Base-by-base conservation (phyloP, 228 moss, liverwort and hornwort genomes). In the Sphagnum magellanicum region DNA sequence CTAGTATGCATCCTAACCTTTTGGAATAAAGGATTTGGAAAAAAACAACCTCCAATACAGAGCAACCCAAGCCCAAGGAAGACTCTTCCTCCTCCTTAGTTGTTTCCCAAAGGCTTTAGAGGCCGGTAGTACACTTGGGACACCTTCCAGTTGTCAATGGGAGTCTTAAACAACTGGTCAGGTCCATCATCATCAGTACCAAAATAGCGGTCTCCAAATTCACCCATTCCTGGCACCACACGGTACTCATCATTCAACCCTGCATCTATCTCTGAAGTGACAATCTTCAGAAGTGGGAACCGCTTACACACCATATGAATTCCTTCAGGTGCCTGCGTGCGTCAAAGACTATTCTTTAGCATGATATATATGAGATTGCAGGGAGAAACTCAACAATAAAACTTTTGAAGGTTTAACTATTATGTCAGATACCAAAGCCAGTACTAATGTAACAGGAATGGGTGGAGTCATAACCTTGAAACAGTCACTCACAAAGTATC, bases 121-220 rank as follows among this genome's bases (percentile, higher is more conserved):
- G 55, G 55, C 55, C 55, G 32, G 32, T 32, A 32, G 32, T 32
- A 32, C 32, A 32, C 55, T 8, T 55, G 8, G 55, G 55, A 55
- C 55, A 55, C 55, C 55, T 55, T 55, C 9, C 55, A 8, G 12
- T 8, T 55, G 9, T 8, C 55, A 12, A 55, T 55, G 8, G 64
- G 64, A 46, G 48, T 64, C 48, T 64, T 64, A 49, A 8, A 64
- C 64, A 64, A 49, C 10, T 64, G 47, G 64, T 78, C 78, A 16
- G 73, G 74, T 0, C 74, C 78, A 71, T 87, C 84, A 67, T 84
- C 82, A 76, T 89, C 91, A n/a, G 91, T 91, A 66, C 91, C 91
- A 73, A 91, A 91, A 66, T 91, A 91, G 32, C 91, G 91, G 72
- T 91, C 91, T 51, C 91, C 91, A 64, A 91, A 91, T 61, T 91